Evolutionary conservation across 345 rosid genomes (phyloP).

Genomic region (Pistacia vera): DNA sequence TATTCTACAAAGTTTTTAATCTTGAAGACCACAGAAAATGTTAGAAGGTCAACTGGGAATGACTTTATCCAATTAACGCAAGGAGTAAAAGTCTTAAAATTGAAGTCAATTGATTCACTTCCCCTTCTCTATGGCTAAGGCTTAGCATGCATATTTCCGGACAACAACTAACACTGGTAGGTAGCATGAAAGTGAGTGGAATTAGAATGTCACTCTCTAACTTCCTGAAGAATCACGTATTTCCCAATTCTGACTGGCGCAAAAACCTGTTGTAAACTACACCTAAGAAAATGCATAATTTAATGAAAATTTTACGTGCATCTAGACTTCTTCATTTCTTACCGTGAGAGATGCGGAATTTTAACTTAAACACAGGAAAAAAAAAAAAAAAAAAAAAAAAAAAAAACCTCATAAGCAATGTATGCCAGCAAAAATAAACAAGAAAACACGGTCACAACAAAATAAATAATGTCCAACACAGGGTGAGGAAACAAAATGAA

Average conservation of each 20-base stretch:
- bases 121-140: neutral
- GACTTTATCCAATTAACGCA: neutral
- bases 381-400: too few relatives aligned
- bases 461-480: neutral
- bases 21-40: neutral
- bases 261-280: neutral
- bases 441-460: neutral
- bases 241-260: neutral
- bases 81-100: neutral
- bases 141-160: neutral
- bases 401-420: too few relatives aligned
- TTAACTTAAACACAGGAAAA: neutral
- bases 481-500: slow-evolving; percentile 5
- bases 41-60: neutral
- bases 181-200: neutral
- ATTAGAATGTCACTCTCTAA: slow-evolving; percentile 4
- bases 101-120: neutral
- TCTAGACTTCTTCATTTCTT: neutral
- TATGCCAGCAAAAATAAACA: neutral
- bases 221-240: neutral
- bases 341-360: neutral
- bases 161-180: neutral
- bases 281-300: neutral
- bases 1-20: neutral
- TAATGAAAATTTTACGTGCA: neutral